Evolutionary conservation across 345 rosid genomes (phyloP).

Genomic region (Camelina hispida): DNA sequence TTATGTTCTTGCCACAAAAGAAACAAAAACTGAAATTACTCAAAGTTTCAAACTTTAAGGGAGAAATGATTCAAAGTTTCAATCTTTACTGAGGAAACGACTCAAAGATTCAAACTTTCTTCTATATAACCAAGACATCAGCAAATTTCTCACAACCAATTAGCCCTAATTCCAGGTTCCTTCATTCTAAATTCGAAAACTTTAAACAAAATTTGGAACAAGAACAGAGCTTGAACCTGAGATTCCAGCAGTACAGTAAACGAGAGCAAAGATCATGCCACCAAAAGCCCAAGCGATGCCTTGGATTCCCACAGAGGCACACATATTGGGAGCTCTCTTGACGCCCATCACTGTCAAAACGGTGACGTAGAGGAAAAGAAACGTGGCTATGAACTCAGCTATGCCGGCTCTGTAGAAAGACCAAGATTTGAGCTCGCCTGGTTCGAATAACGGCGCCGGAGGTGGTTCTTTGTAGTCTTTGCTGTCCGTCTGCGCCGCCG

Average conservation of each 20-base stretch:
- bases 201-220: not conserved
- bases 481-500: slow-evolving; percentile 59
- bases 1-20: not conserved
- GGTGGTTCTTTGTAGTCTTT: slow-evolving; percentile 70
- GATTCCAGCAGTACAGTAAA: slow-evolving; percentile 80
- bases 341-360: slow-evolving; percentile 75
- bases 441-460: slow-evolving; percentile 67
- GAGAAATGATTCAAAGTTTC: not conserved
- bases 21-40: not conserved
- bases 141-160: slow-evolving; percentile 24
- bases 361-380: slow-evolving; percentile 69
- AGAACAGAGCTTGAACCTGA: slow-evolving; percentile 50
- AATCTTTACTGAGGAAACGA: not conserved
- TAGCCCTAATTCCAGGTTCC: slow-evolving; percentile 3
- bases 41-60: not conserved
- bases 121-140: not conserved
- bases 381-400: slow-evolving; percentile 70
- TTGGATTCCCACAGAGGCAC: slow-evolving; percentile 65
- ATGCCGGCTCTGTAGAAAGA: slow-evolving; percentile 78
- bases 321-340: slow-evolving; percentile 47
- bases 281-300: slow-evolving; percentile 86
- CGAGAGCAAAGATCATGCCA: slow-evolving; percentile 84
- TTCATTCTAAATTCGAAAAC: not conserved
- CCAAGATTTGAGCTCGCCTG: slow-evolving; percentile 70
- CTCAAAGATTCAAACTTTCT: not conserved